Evolutionary conservation across 2,329 filamentous ascomycete species (phyloP).

Genomic region (Colletotrichum gloeosporioides): DNA sequence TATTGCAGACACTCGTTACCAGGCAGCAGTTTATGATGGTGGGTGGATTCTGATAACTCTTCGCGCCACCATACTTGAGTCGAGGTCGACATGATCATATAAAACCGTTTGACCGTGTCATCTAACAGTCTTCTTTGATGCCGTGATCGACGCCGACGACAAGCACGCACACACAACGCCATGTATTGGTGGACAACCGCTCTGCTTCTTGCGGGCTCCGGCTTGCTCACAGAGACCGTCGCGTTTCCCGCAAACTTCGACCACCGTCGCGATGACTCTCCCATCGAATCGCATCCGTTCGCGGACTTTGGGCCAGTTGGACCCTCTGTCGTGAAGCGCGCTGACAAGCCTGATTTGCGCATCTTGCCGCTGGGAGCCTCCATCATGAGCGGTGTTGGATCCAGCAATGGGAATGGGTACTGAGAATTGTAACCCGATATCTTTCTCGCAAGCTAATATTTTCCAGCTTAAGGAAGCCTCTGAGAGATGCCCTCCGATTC

Average conservation of each 20-base stretch:
- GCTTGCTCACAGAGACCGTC: background rate
- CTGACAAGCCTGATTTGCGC: background rate
- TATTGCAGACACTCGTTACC: no score
- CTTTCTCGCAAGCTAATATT: background rate
- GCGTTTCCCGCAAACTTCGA: background rate
- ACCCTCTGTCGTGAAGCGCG: background rate
- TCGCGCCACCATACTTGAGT: background rate
- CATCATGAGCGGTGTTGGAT: background rate
- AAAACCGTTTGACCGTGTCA: background rate
- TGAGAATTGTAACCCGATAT: background rate
- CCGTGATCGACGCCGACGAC: background rate
- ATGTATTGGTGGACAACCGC: background rate
- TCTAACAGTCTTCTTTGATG: background rate
- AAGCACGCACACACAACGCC: background rate
- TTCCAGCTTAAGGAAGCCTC: background rate
- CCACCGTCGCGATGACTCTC: background rate
- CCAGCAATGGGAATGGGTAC: background rate
- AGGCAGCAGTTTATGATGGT: background rate
- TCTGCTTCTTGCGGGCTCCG: background rate
- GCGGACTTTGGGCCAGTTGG: background rate
- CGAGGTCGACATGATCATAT: background rate
- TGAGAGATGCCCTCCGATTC: slow-evolving; percentile 22
- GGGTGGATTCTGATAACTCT: background rate
- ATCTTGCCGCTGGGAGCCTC: background rate
- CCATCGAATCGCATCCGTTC: background rate